Conservation (phyloP, 2,329 filamentous ascomycete species). For the Myriosclerotinia duriaeana region DNA sequence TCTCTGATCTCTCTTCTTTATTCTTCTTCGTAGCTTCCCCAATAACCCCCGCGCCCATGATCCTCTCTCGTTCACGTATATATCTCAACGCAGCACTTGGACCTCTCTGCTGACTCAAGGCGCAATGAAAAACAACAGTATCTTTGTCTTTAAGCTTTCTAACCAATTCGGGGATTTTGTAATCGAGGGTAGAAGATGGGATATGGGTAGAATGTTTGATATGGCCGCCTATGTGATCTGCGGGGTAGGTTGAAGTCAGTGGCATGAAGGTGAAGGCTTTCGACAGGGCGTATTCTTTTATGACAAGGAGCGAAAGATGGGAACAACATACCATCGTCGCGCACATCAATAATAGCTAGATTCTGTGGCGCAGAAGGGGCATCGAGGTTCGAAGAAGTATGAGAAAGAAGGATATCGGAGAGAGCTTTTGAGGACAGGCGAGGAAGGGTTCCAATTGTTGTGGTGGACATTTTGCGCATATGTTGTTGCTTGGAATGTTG, state of each 20-base stretch:
- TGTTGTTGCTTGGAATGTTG: background rate
- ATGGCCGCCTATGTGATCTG: constrained; percentile 88
- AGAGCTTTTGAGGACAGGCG: constrained; percentile 38
- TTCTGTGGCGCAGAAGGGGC: constrained; percentile 28
- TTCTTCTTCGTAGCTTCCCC: constrained; percentile 31
- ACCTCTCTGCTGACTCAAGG: constrained; percentile 85
- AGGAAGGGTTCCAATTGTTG: constrained; percentile 36
- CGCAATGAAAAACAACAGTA: constrained; percentile 91
- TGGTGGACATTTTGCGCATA: constrained; percentile 31
- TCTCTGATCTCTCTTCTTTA: constrained; percentile 31
- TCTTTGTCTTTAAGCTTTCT: constrained; percentile 74
- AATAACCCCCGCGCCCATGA: constrained; percentile 38
- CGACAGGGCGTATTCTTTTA: background rate
- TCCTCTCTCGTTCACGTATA: constrained; percentile 64
- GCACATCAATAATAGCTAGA: constrained; percentile 82
- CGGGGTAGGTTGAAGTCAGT: background rate
- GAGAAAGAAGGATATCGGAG: constrained; percentile 37
- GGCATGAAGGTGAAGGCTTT: background rate
- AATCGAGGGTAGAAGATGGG: constrained; percentile 71
- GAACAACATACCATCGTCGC: constrained; percentile 66
- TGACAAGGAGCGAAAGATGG: background rate
- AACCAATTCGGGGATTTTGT: constrained; percentile 77
- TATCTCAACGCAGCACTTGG: constrained; percentile 82
- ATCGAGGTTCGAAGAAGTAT: constrained; percentile 34
- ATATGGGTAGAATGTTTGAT: constrained; percentile 76